These are phyloP conservation scores for Penicillium sp. DNA, from an alignment of 2,329 filamentous ascomycete species.

Conservation along the genomic window DNA sequence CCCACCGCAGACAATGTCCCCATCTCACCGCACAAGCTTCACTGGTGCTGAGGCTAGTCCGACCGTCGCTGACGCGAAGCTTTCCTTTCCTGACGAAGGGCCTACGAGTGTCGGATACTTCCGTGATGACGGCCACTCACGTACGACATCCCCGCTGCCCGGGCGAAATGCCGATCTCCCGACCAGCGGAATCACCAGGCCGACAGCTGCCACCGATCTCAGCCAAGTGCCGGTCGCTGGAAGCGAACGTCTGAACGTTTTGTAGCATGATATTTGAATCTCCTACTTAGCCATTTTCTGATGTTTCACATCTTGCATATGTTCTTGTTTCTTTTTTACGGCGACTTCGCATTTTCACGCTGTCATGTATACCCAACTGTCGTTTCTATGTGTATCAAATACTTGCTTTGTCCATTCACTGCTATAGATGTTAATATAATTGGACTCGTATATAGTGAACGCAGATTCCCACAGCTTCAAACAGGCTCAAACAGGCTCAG, in stretches of 20 bases:
- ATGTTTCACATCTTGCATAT: slow-evolving; percentile 9
- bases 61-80: slow-evolving; percentile 15
- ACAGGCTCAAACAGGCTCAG: no score
- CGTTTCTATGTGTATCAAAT: slow-evolving; percentile 1
- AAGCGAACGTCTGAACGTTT: slow-evolving; percentile 10
- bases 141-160: slow-evolving; percentile 14
- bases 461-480: no score
- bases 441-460: background rate
- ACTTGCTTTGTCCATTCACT: background rate
- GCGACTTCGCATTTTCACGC: slow-evolving; percentile 1
- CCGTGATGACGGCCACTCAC: slow-evolving; percentile 12
- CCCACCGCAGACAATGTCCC: slow-evolving; percentile 37
- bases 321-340: background rate
- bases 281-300: slow-evolving; percentile 6
- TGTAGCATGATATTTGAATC: slow-evolving; percentile 12
- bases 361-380: slow-evolving; percentile 4
- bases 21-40: slow-evolving; percentile 39
- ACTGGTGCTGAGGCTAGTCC: slow-evolving; percentile 36
- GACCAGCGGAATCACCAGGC: slow-evolving; percentile 14
- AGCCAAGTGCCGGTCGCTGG: slow-evolving; percentile 16
- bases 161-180: slow-evolving; percentile 19
- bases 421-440: background rate
- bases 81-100: slow-evolving; percentile 15
- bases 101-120: slow-evolving; percentile 7
- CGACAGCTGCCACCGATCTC: slow-evolving; percentile 6